Conservation (phyloP, 495 filamentous ascomycete genomes). For the Rostrohypoxylon terebratum region DNA sequence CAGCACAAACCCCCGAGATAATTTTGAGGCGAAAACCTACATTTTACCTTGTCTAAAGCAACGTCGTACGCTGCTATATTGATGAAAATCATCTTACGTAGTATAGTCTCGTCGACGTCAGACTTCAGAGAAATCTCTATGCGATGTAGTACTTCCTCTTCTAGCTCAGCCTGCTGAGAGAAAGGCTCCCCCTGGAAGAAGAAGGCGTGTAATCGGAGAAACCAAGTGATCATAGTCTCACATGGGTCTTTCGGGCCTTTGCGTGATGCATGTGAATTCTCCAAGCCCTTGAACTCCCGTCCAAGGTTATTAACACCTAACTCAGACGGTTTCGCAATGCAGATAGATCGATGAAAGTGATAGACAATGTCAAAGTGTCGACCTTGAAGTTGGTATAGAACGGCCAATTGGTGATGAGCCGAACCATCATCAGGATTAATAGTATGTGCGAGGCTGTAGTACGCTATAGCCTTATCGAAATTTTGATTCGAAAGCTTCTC, state of each 20-base stretch:
- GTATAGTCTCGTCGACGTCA: constrained; percentile 70
- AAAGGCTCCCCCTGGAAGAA: constrained; percentile 79
- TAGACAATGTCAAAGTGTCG: constrained; percentile 87
- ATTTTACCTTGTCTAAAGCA: constrained; percentile 68
- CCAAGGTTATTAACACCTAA: constrained; percentile 79
- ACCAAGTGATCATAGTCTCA: constrained; percentile 76
- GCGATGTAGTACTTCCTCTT: constrained; percentile 84
- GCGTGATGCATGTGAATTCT: constrained; percentile 41
- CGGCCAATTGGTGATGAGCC: constrained; percentile 88
- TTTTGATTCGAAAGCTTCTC: constrained; percentile 51
- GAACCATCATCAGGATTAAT: constrained; percentile 82
- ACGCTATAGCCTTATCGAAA: constrained; percentile 83
- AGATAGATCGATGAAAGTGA: constrained; percentile 85
- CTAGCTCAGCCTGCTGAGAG: constrained; percentile 81
- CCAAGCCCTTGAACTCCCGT: constrained; percentile 77
- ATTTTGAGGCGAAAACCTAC: constrained; percentile 60
- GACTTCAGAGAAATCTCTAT: constrained; percentile 76
- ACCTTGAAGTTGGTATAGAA: constrained; percentile 79
- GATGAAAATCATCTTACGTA: constrained; percentile 80
- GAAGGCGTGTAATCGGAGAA: constrained; percentile 86
- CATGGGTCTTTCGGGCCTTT: constrained; percentile 43
- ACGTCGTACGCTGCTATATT: constrained; percentile 87
- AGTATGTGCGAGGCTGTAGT: constrained; percentile 83
- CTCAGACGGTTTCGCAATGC: constrained; percentile 77
- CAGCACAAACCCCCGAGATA: constrained; percentile 30